Evolutionary conservation across 2,329 filamentous ascomycete species (phyloP).

Genomic region (Xylaria sp.): DNA sequence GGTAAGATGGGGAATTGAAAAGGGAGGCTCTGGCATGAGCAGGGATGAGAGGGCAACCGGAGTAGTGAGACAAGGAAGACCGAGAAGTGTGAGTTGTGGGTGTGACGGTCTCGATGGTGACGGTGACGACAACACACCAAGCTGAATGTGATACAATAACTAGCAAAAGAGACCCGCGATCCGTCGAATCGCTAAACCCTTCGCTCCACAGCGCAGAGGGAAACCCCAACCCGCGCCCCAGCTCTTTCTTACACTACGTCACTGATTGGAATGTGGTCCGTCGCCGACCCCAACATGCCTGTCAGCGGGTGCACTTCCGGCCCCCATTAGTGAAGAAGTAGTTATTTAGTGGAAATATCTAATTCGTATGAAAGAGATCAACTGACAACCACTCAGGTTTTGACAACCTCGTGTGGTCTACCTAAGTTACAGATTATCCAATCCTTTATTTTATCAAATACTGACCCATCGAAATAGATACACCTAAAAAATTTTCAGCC

Average conservation of each 20-base stretch:
- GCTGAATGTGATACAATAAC: background rate
- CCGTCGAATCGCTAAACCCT: slow-evolving; percentile 5
- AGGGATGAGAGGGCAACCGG: slow-evolving; percentile 17
- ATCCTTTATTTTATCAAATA: background rate
- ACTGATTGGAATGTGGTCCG: background rate
- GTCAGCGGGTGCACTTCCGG: background rate
- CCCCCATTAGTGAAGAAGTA: background rate
- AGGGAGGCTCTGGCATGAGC: slow-evolving; percentile 14
- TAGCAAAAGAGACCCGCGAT: background rate
- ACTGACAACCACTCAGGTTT: background rate
- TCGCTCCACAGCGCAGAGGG: background rate
- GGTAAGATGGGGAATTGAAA: background rate
- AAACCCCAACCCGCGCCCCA: background rate
- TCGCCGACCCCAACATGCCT: background rate
- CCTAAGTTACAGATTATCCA: background rate
- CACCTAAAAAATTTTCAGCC: background rate
- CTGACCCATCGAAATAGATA: background rate
- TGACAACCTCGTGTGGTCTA: background rate
- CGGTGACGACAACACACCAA: slow-evolving; percentile 8
- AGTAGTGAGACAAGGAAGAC: slow-evolving; percentile 19
- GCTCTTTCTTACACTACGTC: background rate
- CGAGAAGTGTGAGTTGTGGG: background rate
- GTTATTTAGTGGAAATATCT: background rate
- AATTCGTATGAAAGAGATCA: background rate
- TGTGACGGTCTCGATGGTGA: too few relatives aligned